These are phyloP conservation scores for Clohesyomyces aquaticus DNA, from an alignment of 495 filamentous ascomycete genomes.

Conservation along the genomic window DNA sequence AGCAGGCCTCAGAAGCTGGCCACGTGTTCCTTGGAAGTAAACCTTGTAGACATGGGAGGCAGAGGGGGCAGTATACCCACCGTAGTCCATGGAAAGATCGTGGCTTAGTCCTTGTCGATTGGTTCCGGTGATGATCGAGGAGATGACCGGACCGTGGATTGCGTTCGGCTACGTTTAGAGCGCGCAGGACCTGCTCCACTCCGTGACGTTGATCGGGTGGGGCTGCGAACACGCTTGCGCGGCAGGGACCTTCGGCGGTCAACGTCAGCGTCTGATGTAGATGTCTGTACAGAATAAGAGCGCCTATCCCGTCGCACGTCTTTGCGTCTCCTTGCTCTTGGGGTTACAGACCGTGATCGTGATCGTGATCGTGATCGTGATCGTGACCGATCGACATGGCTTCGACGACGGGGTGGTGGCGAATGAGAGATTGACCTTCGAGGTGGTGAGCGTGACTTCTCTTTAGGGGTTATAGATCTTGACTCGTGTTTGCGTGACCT, in stretches of 20 bases:
- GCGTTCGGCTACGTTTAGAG: not conserved
- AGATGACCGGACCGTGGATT: too few species aligned
- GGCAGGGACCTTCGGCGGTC: slow-evolving; percentile 54
- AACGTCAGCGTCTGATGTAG: slow-evolving; percentile 50
- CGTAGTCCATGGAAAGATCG: not conserved
- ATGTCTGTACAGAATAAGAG: slow-evolving; percentile 51
- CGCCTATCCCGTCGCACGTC: slow-evolving; percentile 42
- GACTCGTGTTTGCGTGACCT: slow-evolving; percentile 7
- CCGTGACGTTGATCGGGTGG: not conserved
- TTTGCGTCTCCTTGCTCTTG: slow-evolving; percentile 34
- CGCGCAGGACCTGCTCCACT: not conserved
- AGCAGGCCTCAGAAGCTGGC: not conserved
- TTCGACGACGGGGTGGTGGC: slow-evolving; percentile 37
- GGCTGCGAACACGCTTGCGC: slow-evolving; percentile 9
- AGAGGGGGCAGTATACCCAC: slow-evolving; percentile 1
- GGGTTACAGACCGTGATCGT: slow-evolving; percentile 52
- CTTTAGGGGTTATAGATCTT: slow-evolving; percentile 39
- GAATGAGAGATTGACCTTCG: slow-evolving; percentile 56
- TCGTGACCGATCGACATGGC: slow-evolving; percentile 33
- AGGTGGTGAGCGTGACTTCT: slow-evolving; percentile 64
- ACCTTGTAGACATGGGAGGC: not conserved
- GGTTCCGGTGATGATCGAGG: too few species aligned
- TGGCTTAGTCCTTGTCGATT: not conserved
- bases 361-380: slow-evolving; percentile 50
- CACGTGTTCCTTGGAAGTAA: too few species aligned